Base-by-base conservation (phyloP, 257 asterid genomes). In the Sherardia arvensis region DNA sequence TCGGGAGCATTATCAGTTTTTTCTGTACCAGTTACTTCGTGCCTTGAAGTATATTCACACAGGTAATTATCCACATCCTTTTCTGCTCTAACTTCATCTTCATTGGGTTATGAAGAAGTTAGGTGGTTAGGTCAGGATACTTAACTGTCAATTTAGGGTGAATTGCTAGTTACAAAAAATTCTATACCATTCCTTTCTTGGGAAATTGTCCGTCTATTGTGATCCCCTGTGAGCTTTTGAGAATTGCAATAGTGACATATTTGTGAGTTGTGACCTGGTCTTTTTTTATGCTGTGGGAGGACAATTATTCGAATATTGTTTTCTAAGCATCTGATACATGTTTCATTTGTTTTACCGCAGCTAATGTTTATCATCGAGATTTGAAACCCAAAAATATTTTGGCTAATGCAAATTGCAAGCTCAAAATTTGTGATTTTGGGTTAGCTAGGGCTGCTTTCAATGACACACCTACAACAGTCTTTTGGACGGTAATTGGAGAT, bases 371-470 rank as follows among this genome's bases (percentile, higher is more conserved):
- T 72, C 97, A 91, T 69, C 92, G 96, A 55, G 96, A 91, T 74
- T 77, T 91, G 43, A 91, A 88, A 68, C 97, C 96, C 14, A 88
- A 91, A 74, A 87, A 91, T 68, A 86, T 91, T 38, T 80, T 91
- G 78, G 97, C 97, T 62, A 91, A 91, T 86, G 97, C 96, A 36
- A 91, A 91, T 73, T 91, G 96, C 71, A 91, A 91, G 78, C 89
- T 91, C 75, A 87, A 91, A 77, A 87, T 91, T 64, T 91, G 98
- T 74, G 98, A 88, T 86, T 86, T 91, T 65, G 98, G 98, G 61
- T 75, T 88, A 85, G 98, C 98, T 26, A 84, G 98, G 80, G 98
- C 86, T 77, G 94, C 98, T 58, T 86, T 91, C 82, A 88, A 25
- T 40, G 96, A 88, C 76, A 84, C 95, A 15, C 95, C 98, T 47